Conservation (phyloP, 1,139 yeast species). For the Protomyces inundatus region DNA sequence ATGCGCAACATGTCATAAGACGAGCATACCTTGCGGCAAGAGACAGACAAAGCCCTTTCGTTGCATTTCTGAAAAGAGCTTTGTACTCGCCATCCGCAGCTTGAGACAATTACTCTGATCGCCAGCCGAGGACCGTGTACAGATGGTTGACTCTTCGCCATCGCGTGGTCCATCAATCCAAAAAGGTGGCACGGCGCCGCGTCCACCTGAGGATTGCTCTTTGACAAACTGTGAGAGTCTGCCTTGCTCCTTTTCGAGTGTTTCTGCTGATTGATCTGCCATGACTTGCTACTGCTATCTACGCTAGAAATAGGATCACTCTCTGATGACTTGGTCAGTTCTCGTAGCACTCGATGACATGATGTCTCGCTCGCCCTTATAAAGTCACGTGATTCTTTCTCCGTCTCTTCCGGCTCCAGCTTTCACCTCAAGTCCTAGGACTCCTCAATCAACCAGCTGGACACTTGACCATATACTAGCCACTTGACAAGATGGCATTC, state of each 20-base stretch:
- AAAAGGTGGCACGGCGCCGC: neutral
- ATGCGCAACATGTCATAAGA: neutral
- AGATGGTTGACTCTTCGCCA: conserved; percentile 10
- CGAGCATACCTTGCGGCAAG: conserved; percentile 16
- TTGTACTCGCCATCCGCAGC: conserved; percentile 18
- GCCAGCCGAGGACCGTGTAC: conserved; percentile 8
- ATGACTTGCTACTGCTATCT: neutral
- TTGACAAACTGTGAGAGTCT: conserved; percentile 11
- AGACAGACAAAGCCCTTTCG: conserved; percentile 14
- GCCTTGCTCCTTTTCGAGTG: conserved; percentile 1
- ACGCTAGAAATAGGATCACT: too few relatives aligned
- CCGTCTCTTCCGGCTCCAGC: neutral
- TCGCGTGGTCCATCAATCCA: conserved; percentile 19
- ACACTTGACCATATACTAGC: neutral
- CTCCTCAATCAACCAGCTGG: too few relatives aligned
- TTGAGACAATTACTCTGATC: conserved; percentile 6
- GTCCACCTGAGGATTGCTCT: conserved; percentile 2
- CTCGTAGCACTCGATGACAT: too few relatives aligned
- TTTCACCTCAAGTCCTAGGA: neutral
- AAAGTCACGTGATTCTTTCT: neutral
- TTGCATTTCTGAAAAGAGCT: conserved; percentile 22
- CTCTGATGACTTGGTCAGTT: too few relatives aligned
- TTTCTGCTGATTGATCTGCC: neutral
- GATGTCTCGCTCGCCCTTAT: too few relatives aligned
- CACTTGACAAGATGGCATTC: neutral